Evolutionary conservation across 345 rosid species (phyloP).

Genomic region (Gossypium australe): DNA sequence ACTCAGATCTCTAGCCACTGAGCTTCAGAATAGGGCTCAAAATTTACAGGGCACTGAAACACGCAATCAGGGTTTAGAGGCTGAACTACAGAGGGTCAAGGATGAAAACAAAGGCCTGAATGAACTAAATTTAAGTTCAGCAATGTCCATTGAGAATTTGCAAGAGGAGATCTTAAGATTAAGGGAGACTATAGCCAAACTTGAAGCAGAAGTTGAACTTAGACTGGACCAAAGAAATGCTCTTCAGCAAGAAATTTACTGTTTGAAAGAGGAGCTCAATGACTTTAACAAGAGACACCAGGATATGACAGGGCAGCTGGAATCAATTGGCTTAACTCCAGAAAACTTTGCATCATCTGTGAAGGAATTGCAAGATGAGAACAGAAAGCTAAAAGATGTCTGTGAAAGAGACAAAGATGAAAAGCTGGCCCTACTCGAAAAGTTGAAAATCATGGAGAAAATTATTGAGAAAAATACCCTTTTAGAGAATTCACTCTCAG

Average conservation of each 20-base stretch:
- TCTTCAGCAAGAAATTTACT: constrained; percentile 95
- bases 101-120: constrained; percentile 51
- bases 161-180: constrained; percentile 60
- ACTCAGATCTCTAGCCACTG: constrained; percentile 61
- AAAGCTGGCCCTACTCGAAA: constrained; percentile 51
- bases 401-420: constrained; percentile 48
- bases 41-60: constrained; percentile 62
- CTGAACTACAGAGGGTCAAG: constrained; percentile 52
- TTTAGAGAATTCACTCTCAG: constrained; percentile 84
- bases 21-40: constrained; percentile 54
- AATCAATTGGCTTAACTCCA: constrained; percentile 56
- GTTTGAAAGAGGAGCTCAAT: constrained; percentile 89
- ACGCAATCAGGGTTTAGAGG: constrained; percentile 45
- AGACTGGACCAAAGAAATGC: constrained; percentile 86
- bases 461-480: constrained; percentile 68
- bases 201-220: constrained; percentile 86
- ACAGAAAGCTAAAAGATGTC: constrained; percentile 46
- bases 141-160: constrained; percentile 56
- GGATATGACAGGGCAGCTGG: constrained; percentile 57
- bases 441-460: constrained; percentile 70
- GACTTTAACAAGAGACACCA: constrained; percentile 61
- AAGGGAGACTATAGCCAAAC: constrained; percentile 65
- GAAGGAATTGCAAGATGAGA: constrained; percentile 62
- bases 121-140: constrained; percentile 66
- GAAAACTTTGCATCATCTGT: constrained; percentile 59